These are phyloP conservation scores for Zea luxurians DNA, from an alignment of 176 grass and related monocot genomes.

Conservation along the genomic window DNA sequence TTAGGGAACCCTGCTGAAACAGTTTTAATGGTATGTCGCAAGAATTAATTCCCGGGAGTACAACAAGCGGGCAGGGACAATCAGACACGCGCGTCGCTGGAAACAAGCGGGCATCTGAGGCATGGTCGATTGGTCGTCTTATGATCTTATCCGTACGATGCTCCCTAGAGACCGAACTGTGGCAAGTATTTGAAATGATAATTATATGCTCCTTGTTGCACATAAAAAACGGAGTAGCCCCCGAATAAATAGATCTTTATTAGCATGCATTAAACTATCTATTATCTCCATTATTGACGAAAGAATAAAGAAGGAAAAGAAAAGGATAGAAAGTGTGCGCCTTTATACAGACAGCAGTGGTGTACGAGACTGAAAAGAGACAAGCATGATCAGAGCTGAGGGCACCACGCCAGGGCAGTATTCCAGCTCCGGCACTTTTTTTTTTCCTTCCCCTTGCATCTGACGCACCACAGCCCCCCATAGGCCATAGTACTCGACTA, in stretches of 20 bases:
- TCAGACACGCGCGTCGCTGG: not conserved
- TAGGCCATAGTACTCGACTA: not conserved
- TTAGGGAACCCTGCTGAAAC: too few species aligned
- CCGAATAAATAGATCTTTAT: not conserved
- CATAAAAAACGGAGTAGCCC: not conserved
- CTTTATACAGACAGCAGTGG: not conserved
- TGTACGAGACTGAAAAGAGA: constrained; percentile 2
- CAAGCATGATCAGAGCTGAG: not conserved
- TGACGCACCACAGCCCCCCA: not conserved
- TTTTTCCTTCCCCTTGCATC: not conserved
- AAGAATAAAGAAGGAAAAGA: constrained; percentile 6
- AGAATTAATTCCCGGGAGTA: not conserved
- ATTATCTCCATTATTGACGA: not conserved
- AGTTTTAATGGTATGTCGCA: not conserved
- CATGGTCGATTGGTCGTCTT: not conserved
- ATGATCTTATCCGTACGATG: constrained; percentile 6
- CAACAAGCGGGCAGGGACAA: not conserved
- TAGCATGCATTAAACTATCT: not conserved
- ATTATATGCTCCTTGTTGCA: not conserved
- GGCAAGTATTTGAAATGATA: not conserved
- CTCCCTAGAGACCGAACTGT: not conserved
- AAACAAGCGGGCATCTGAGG: not conserved
- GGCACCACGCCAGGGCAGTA: not conserved
- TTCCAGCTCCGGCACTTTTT: not conserved
- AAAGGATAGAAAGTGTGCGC: not conserved